Evolutionary conservation across 768 basidiomycete species (phyloP).

Genomic region (Phanerodontia chrysosporium): DNA sequence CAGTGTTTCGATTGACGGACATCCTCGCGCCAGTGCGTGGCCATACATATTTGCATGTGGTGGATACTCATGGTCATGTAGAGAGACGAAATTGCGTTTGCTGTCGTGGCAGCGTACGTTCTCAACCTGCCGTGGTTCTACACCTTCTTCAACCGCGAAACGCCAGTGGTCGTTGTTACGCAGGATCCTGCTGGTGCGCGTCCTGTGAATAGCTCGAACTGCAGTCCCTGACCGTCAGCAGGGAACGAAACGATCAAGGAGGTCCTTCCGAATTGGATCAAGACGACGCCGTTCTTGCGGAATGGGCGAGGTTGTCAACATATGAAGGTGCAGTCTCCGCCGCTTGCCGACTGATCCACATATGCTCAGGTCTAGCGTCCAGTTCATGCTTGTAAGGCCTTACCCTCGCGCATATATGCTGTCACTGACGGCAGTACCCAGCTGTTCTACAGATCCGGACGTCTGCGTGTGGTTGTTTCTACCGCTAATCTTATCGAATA

Average conservation of each 20-base stretch:
- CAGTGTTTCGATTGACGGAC: conserved; percentile 67
- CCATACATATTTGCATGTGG: conserved; percentile 10
- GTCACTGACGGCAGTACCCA: conserved; percentile 24
- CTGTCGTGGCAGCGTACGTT: conserved; percentile 73
- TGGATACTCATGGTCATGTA: background rate
- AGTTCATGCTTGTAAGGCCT: conserved; percentile 70
- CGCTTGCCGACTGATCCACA: background rate
- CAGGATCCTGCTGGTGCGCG: conserved; percentile 33
- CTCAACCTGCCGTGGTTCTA: conserved; percentile 74
- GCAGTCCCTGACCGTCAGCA: conserved; percentile 11
- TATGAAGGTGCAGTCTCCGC: conserved; percentile 58
- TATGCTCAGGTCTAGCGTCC: conserved; percentile 4
- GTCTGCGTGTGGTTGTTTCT: conserved; percentile 74
- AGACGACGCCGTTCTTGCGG: conserved; percentile 59
- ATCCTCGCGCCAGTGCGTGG: conserved; percentile 66
- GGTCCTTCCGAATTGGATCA: conserved; percentile 70
- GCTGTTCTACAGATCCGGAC: conserved; percentile 84
- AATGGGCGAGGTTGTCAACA: conserved; percentile 70
- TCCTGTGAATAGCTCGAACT: background rate
- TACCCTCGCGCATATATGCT: background rate
- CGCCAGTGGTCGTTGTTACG: conserved; percentile 74
- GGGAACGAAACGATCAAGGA: conserved; percentile 60
- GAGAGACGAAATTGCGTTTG: conserved; percentile 72
- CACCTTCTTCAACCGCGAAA: conserved; percentile 59
- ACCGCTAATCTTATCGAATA: conserved; percentile 85